Evolutionary conservation across 495 filamentous ascomycete species (phyloP).

Genomic region (Hyaloscypha finlandica): DNA sequence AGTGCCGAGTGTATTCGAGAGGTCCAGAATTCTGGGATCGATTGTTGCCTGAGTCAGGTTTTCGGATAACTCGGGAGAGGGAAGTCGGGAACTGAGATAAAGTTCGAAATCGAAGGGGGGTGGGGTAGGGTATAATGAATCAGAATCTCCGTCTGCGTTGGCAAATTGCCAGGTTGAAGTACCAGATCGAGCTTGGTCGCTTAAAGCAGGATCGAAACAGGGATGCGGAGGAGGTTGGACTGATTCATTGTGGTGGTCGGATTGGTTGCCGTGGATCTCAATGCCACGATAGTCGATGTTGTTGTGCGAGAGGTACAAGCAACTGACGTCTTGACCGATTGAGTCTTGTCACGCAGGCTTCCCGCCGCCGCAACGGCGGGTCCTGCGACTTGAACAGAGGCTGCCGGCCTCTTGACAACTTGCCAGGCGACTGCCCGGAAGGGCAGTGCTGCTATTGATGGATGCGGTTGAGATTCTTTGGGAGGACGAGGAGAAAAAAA

Average conservation of each 20-base stretch:
- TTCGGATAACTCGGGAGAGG: not conserved
- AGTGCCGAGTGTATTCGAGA: constrained; percentile 5
- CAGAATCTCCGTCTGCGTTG: constrained; percentile 6
- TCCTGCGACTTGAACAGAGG: constrained; percentile 4
- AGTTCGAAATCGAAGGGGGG: not conserved
- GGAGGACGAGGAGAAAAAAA: not conserved
- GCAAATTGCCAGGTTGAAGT: constrained; percentile 8
- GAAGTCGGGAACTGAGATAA: not conserved
- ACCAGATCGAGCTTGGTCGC: constrained; percentile 7
- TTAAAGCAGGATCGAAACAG: not conserved
- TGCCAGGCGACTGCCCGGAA: not conserved
- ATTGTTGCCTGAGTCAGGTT: not conserved
- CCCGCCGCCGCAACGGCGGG: constrained; percentile 8
- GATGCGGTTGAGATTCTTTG: constrained; percentile 1
- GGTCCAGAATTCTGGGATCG: not conserved
- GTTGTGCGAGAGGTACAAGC: not conserved
- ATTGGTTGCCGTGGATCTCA: not conserved
- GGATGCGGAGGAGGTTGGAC: not conserved
- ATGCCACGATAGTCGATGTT: not conserved
- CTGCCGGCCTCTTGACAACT: not conserved
- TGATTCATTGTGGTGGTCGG: constrained; percentile 8
- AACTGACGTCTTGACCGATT: constrained; percentile 2
- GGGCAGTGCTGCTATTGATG: constrained; percentile 1
- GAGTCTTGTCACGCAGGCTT: not conserved
- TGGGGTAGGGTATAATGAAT: not conserved